phyloP scores from a whole-genome alignment of 1,139 yeast genomes.

The Candida glucosophila region DNA sequence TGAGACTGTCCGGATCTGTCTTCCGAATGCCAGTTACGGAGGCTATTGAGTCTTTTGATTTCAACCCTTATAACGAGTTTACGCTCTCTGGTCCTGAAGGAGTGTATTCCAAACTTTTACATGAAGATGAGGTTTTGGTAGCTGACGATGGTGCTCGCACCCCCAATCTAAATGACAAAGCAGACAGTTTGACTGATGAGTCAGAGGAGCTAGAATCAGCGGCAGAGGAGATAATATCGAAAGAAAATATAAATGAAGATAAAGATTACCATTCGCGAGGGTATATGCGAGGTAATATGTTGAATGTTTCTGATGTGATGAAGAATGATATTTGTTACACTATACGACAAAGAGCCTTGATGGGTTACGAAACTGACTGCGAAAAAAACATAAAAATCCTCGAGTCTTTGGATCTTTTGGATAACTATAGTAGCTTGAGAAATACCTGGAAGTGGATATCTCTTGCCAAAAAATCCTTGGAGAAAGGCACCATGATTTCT shows the following conservation, averaged over 20 bases:
- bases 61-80: conserved; percentile 67
- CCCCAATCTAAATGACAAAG: neutral
- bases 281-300: conserved; percentile 11
- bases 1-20: conserved; percentile 84
- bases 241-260: conserved; percentile 11
- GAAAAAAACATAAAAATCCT: conserved; percentile 54
- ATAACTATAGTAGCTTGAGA: conserved; percentile 50
- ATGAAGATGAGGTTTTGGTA: conserved; percentile 8
- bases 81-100: conserved; percentile 62
- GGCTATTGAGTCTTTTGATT: conserved; percentile 53
- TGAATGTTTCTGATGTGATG: conserved; percentile 31
- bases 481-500: conserved; percentile 60
- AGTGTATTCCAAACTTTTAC: conserved; percentile 32
- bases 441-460: conserved; percentile 90
- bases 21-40: conserved; percentile 73
- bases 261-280: conserved; percentile 21
- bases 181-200: conserved; percentile 5
- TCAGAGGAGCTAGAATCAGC: conserved; percentile 1
- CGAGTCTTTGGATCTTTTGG: conserved; percentile 44
- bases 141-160: too few species aligned
- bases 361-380: conserved; percentile 71
- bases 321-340: conserved; percentile 57
- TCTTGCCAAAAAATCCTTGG: conserved; percentile 59
- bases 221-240: conserved; percentile 1
- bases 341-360: conserved; percentile 60